Conservation (phyloP, 768 basidiomycete species). For the Hygrocybe coccinea region DNA sequence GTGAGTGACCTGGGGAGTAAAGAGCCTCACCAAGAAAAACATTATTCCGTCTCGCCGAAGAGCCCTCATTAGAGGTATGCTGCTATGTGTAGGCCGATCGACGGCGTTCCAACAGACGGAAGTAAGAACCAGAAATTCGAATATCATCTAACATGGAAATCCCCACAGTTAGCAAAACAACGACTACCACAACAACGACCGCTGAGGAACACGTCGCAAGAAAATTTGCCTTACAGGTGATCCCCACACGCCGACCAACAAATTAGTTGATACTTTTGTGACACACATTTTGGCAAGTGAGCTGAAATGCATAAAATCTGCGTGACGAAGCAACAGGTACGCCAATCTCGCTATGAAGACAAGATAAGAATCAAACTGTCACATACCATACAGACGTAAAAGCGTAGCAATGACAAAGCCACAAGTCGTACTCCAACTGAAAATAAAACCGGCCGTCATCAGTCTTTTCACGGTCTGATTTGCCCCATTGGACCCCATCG, state of each 20-base stretch:
- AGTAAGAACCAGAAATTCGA: constrained; percentile 31
- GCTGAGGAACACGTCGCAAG: not conserved
- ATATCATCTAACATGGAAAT: constrained; percentile 24
- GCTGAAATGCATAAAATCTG: constrained; percentile 25
- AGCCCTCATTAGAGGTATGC: constrained; percentile 23
- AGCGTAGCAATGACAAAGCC: constrained; percentile 22
- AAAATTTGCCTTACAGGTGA: constrained; percentile 26
- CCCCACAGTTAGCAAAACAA: not conserved
- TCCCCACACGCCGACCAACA: constrained; percentile 27
- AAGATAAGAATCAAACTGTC: too few species aligned
- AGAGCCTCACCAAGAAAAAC: constrained; percentile 29
- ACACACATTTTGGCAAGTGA: constrained; percentile 23
- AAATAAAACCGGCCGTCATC: constrained; percentile 23
- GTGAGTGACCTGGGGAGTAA: not conserved
- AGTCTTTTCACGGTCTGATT: not conserved
- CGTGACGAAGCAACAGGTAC: too few species aligned
- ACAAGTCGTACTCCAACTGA: constrained; percentile 23
- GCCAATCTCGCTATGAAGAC: too few species aligned
- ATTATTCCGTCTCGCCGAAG: constrained; percentile 33
- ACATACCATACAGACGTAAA: constrained; percentile 23
- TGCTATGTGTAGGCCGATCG: constrained; percentile 27
- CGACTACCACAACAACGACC: not conserved
- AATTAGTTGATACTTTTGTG: constrained; percentile 13
- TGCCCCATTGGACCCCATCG: too few species aligned
- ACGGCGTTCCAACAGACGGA: constrained; percentile 33